Conservation (phyloP, 2,329 filamentous ascomycete genomes). For the Penicillium sp. region DNA sequence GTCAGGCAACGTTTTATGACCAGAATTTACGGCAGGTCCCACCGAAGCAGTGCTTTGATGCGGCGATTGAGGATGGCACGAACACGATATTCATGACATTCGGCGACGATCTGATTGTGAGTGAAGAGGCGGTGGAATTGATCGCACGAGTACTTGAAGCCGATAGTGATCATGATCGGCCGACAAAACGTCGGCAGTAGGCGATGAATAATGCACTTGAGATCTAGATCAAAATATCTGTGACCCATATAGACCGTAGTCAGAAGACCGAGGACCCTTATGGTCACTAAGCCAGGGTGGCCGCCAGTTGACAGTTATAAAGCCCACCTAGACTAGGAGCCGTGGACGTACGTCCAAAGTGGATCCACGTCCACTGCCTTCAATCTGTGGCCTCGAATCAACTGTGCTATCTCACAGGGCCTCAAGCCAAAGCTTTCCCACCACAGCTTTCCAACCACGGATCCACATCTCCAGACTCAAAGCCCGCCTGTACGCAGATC, state of each 20-base stretch:
- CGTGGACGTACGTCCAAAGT: slow-evolving; percentile 6
- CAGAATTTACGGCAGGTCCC: too few species aligned
- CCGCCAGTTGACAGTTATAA: slow-evolving; percentile 8
- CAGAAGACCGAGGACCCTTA: slow-evolving; percentile 1
- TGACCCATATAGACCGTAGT: slow-evolving; percentile 3
- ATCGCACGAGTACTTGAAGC: slow-evolving; percentile 4
- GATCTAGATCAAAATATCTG: not conserved
- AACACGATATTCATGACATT: slow-evolving; percentile 19
- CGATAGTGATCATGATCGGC: slow-evolving; percentile 5
- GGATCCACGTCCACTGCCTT: slow-evolving; percentile 2
- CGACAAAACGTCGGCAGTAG: not conserved
- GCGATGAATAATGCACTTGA: not conserved
- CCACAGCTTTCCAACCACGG: too few species aligned
- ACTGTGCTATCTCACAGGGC: too few species aligned
- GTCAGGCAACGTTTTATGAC: too few species aligned
- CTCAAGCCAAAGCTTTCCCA: too few species aligned
- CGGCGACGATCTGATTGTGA: slow-evolving; percentile 9
- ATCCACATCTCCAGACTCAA: too few species aligned
- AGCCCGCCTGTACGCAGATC: too few species aligned
- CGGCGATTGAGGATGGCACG: slow-evolving; percentile 16
- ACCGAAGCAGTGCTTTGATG: slow-evolving; percentile 11
- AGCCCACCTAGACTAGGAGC: slow-evolving; percentile 6
- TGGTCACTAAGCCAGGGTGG: slow-evolving; percentile 3
- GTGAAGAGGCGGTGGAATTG: slow-evolving; percentile 6
- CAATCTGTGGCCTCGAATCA: too few species aligned